Conservation (phyloP, 78 protist species). For the Dictyostelium purpureum region DNA sequence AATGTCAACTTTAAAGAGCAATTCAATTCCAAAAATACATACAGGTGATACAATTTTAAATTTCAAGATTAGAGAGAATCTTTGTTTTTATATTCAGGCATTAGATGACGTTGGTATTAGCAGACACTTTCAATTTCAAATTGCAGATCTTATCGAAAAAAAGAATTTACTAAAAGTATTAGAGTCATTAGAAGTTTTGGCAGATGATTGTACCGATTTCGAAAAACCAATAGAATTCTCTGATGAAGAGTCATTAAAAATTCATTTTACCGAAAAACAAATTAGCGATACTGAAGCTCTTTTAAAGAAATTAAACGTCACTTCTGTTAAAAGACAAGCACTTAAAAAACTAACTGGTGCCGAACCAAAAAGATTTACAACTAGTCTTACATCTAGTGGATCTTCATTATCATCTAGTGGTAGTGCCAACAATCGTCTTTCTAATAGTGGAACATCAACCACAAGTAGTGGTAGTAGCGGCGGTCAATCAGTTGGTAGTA, state of each 20-base stretch:
- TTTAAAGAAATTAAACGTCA: constrained; percentile 15
- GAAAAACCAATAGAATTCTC: constrained; percentile 36
- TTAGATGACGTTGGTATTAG: constrained; percentile 50
- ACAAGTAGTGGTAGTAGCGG: neutral
- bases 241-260: constrained; percentile 9
- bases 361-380: constrained; percentile 31
- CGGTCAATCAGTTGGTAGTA: neutral
- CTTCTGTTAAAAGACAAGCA: constrained; percentile 45
- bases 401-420: neutral
- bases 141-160: constrained; percentile 29
- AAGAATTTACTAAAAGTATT: constrained; percentile 45
- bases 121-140: constrained; percentile 22
- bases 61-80: constrained; percentile 58
- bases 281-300: constrained; percentile 15
- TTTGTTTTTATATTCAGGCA: constrained; percentile 45
- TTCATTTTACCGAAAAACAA: constrained; percentile 45
- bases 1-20: constrained; percentile 14
- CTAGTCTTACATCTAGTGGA: neutral
- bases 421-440: neutral
- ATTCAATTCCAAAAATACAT: constrained; percentile 68
- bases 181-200: constrained; percentile 64
- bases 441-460: neutral
- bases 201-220: constrained; percentile 38
- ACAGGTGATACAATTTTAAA: constrained; percentile 19
- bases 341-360: constrained; percentile 1